These are phyloP conservation scores for Mallotus repandus DNA, from an alignment of 441 rosid species.

Conservation along the genomic window DNA sequence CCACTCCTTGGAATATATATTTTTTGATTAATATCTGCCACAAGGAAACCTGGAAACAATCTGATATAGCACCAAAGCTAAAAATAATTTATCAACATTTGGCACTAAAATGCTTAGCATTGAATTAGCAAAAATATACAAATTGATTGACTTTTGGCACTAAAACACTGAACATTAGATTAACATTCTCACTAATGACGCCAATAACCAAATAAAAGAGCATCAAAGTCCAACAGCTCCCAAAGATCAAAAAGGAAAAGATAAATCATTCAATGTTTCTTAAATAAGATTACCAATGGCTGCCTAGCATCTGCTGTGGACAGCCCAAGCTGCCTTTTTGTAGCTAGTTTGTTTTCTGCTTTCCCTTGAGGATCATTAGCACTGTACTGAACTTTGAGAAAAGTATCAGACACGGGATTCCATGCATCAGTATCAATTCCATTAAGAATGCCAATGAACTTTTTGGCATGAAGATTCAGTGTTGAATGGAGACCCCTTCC, in stretches of 20 bases:
- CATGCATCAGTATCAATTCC: conserved; percentile 92
- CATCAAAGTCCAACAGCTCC: background rate
- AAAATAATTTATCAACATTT: background rate
- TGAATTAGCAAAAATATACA: background rate
- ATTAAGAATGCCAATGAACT: conserved; percentile 84
- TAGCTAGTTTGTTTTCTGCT: conserved; percentile 68
- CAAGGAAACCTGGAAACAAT: background rate
- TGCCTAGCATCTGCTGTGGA: conserved; percentile 54
- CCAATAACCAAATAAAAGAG: background rate
- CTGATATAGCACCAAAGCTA: background rate
- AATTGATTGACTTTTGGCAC: background rate
- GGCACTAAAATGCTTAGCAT: background rate
- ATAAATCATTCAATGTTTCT: background rate
- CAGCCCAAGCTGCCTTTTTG: conserved; percentile 75
- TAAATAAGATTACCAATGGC: conserved; percentile 65
- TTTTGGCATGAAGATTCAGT: conserved; percentile 75
- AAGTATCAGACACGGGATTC: conserved; percentile 82
- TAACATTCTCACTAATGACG: background rate
- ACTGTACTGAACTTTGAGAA: conserved; percentile 73
- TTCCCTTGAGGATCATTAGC: conserved; percentile 82
- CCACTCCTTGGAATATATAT: background rate
- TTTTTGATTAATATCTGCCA: background rate
- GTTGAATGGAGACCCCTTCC: conserved; percentile 91
- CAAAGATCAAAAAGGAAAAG: background rate
- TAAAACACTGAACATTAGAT: background rate